Evolutionary conservation across 768 basidiomycete genomes (phyloP).

Genomic region (Xerocomellus chrysenteron): DNA sequence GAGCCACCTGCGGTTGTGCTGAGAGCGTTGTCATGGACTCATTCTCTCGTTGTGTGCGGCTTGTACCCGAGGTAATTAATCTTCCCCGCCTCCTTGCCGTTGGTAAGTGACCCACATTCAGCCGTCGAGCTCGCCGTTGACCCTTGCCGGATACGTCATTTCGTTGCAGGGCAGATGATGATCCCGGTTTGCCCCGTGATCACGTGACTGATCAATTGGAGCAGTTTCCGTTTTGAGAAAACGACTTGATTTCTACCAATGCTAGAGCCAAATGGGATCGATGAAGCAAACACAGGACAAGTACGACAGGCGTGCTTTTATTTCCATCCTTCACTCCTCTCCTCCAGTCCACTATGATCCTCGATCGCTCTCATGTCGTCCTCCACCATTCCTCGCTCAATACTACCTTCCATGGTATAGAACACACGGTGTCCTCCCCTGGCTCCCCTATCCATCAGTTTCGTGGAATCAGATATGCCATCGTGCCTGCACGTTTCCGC

Average conservation of each 20-base stretch:
- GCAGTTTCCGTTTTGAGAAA: slow-evolving; percentile 23
- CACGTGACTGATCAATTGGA: slow-evolving; percentile 25
- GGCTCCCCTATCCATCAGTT: slow-evolving; percentile 65
- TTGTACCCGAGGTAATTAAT: neutral
- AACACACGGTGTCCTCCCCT: slow-evolving; percentile 58
- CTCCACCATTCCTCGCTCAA: slow-evolving; percentile 55
- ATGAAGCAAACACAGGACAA: slow-evolving; percentile 23
- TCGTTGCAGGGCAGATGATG: neutral
- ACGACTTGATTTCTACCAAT: slow-evolving; percentile 21
- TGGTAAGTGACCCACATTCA: slow-evolving; percentile 1
- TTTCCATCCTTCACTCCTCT: neutral
- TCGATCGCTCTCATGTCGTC: slow-evolving; percentile 25
- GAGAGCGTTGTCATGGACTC: neutral
- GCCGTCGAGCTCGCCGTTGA: slow-evolving; percentile 14
- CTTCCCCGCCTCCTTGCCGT: neutral
- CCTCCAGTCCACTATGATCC: slow-evolving; percentile 25
- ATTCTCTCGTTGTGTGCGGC: neutral
- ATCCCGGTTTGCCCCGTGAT: slow-evolving; percentile 16
- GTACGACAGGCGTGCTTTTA: slow-evolving; percentile 7
- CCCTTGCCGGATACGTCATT: slow-evolving; percentile 12
- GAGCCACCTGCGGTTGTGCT: neutral
- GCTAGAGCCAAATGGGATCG: slow-evolving; percentile 19
- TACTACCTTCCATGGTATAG: slow-evolving; percentile 65
- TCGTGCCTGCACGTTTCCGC: slow-evolving; percentile 70
- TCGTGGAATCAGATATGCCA: slow-evolving; percentile 76